Conservation (phyloP, 352 stramenopile genomes). For the Globisporangium takayamanum region DNA sequence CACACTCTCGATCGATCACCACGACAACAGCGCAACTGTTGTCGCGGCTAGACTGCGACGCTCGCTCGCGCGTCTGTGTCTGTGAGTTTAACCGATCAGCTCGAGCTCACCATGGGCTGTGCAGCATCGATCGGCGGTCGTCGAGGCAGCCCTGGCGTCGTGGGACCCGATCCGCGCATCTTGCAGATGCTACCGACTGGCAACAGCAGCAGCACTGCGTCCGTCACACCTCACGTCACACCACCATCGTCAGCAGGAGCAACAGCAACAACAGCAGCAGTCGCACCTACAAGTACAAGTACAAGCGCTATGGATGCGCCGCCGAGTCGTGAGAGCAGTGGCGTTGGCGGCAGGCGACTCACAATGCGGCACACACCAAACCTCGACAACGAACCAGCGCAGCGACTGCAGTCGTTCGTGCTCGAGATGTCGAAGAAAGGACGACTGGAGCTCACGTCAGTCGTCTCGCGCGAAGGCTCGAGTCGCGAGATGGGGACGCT, state of each 20-base stretch:
- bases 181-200: constrained; percentile 4
- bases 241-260: not conserved
- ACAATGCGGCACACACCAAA: constrained; percentile 26
- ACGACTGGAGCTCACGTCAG: constrained; percentile 56
- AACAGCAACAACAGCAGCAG: not conserved
- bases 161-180: constrained; percentile 3
- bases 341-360: constrained; percentile 4
- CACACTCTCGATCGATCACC: too few relatives aligned
- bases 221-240: too few relatives aligned
- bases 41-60: too few relatives aligned
- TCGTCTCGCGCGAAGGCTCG: constrained; percentile 33
- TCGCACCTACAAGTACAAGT: too few relatives aligned
- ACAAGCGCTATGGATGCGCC: too few relatives aligned
- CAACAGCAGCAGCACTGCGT: not conserved
- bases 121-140: constrained; percentile 17
- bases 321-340: too few relatives aligned
- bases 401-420: constrained; percentile 35
- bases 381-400: constrained; percentile 20
- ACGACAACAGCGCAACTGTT: too few relatives aligned
- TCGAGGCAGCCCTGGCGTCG: not conserved
- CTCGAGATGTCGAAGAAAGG: constrained; percentile 43
- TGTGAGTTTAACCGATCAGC: not conserved
- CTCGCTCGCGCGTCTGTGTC: too few relatives aligned
- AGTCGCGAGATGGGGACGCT: constrained; percentile 38
- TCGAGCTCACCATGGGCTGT: constrained; percentile 15